phyloP scores from a whole-genome alignment of 2,329 filamentous ascomycete genomes.

The Diaporthe velutina region DNA sequence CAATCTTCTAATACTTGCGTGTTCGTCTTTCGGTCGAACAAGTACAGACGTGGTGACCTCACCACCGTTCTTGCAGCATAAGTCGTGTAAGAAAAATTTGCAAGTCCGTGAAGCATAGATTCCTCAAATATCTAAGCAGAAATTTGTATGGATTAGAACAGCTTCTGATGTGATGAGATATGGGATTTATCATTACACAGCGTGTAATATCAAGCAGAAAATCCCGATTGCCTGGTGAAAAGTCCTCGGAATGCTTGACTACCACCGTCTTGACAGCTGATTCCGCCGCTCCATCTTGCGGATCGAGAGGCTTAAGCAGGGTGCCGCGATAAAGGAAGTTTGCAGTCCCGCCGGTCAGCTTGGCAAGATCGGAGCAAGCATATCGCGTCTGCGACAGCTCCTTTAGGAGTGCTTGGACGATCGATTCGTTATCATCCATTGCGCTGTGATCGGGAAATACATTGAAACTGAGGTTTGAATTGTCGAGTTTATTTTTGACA shows the following conservation, averaged over 20 bases:
- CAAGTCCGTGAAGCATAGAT: conserved; percentile 46
- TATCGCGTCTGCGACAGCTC: conserved; percentile 47
- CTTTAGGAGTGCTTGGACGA: not conserved
- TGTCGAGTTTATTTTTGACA: not conserved
- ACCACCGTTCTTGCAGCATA: conserved; percentile 41
- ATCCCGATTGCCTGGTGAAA: conserved; percentile 49
- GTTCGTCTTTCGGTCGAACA: conserved; percentile 49
- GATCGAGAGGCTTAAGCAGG: conserved; percentile 44
- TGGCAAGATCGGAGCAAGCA: conserved; percentile 50
- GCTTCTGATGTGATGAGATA: not conserved
- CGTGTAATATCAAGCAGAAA: conserved; percentile 52
- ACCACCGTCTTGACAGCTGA: conserved; percentile 47
- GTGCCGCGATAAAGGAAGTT: conserved; percentile 58
- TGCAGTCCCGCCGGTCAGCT: conserved; percentile 54
- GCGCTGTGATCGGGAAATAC: not conserved
- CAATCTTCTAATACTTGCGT: conserved; percentile 55
- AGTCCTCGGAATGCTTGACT: conserved; percentile 54
- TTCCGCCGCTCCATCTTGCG: conserved; percentile 21
- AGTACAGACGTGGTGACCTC: conserved; percentile 50
- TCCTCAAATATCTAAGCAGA: conserved; percentile 46
- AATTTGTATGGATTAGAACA: not conserved
- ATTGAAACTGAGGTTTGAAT: not conserved
- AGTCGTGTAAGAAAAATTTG: conserved; percentile 38
- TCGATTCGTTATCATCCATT: not conserved
- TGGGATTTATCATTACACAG: conserved; percentile 45